phyloP scores from a whole-genome alignment of 352 stramenopile species.

The Elongisporangium undulatum region DNA sequence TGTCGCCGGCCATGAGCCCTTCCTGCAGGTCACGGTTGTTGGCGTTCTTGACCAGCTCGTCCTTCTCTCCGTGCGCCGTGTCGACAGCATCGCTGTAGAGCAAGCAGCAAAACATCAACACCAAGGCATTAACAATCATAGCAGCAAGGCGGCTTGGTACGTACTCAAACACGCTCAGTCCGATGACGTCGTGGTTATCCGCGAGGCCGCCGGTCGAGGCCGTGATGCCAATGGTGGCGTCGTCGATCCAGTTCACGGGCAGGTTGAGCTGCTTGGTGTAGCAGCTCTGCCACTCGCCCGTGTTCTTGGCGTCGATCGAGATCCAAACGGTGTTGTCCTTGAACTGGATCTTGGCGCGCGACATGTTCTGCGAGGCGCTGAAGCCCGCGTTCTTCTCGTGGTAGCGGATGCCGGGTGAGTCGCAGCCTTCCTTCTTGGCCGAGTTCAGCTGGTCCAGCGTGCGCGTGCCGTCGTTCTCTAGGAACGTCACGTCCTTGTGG shows the following conservation, averaged over 20 bases:
- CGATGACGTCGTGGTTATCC: constrained; percentile 81
- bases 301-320: constrained; percentile 69
- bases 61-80: constrained; percentile 31
- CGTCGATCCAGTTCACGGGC: constrained; percentile 46
- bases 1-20: constrained; percentile 41
- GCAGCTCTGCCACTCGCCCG: constrained; percentile 68
- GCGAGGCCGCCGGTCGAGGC: constrained; percentile 76
- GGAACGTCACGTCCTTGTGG: constrained; percentile 82
- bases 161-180: constrained; percentile 75
- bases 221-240: constrained; percentile 71
- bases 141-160: no score
- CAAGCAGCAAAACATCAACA: constrained; percentile 10
- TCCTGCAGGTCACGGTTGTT: constrained; percentile 46
- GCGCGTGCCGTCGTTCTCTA: constrained; percentile 76
- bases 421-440: constrained; percentile 65
- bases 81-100: constrained; percentile 56
- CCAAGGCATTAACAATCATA: neutral
- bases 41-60: constrained; percentile 61
- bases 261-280: constrained; percentile 49
- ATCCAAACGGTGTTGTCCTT: constrained; percentile 64
- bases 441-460: constrained; percentile 76
- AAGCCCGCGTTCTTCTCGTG: constrained; percentile 80
- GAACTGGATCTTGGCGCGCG: constrained; percentile 76
- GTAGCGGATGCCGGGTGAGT: constrained; percentile 73
- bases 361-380: constrained; percentile 74